Percentiles rank a stretch among this genome's conserved stretches.
phyloP scores from a whole-genome alignment of 805 yeast species.

The Komagataella mondaviorum region DNA sequence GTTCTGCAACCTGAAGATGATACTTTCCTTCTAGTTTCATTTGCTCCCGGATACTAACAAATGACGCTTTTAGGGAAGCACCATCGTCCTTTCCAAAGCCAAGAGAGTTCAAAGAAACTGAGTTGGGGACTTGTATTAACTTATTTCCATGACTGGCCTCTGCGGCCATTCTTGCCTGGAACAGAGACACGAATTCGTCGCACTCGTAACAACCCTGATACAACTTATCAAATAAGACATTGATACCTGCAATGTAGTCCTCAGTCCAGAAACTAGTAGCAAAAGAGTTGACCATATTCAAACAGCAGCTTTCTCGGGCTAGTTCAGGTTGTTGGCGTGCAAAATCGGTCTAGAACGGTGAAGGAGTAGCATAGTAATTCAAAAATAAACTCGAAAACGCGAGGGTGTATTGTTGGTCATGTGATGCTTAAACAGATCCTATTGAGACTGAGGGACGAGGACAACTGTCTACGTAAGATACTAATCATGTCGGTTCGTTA shows the following conservation, averaged over 20 bases:
- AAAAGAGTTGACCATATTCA: slow-evolving; percentile 25
- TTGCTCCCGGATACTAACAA: slow-evolving; percentile 38
- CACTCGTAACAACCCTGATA: slow-evolving; percentile 58
- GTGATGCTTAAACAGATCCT: neutral
- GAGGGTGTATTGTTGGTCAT: neutral
- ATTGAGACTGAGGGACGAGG: neutral
- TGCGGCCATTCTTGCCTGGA: slow-evolving; percentile 57
- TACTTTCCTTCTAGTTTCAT: slow-evolving; percentile 44
- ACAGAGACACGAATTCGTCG: slow-evolving; percentile 50
- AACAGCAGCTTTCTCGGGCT: neutral
- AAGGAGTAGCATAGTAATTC: neutral
- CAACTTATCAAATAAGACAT: slow-evolving; percentile 35
- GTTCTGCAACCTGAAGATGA: slow-evolving; percentile 48
- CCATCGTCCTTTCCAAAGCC: slow-evolving; percentile 45
- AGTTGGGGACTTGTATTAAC: slow-evolving; percentile 14
- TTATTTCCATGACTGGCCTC: slow-evolving; percentile 54
- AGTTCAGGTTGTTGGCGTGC: slow-evolving; percentile 17
- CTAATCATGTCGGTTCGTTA: slow-evolving; percentile 10
- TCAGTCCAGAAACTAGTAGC: slow-evolving; percentile 69
- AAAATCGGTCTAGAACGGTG: neutral
- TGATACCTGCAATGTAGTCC: slow-evolving; percentile 44
- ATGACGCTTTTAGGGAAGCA: slow-evolving; percentile 50
- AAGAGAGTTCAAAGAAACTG: slow-evolving; percentile 7
- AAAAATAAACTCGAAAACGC: neutral
- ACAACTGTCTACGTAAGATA: neutral